Base-by-base conservation (phyloP, 768 basidiomycete species). In the Kondoa subrosea region DNA sequence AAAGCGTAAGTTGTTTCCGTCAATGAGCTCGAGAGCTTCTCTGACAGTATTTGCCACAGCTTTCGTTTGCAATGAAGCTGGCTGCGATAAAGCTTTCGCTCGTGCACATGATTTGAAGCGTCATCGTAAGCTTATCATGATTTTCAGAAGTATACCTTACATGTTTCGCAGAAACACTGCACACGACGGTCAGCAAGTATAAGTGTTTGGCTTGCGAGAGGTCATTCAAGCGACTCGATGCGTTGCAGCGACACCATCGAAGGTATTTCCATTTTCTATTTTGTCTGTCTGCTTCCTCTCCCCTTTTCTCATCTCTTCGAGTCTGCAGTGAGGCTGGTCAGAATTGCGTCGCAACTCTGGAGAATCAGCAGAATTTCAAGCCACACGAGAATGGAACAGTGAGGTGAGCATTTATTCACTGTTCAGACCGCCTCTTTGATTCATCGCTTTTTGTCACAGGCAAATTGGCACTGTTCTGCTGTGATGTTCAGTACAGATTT, bases 31-130 rank as follows among this genome's bases (percentile, higher is more conserved):
- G n/a, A n/a, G n/a, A n/a, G n/a, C n/a, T n/a, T n/a, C n/a, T n/a
- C n/a, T 50, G 40, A 8, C 21, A 21, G 21, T 50, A 8, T 50
- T 21, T 21, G 40, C 21, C 40, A 21, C 40, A 50, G 40, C 61
- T 16, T 63, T 63, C 33, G 61, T 16, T 16, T 63, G 61, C n/a
- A 27, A 3, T 27, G 61, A 63, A 32, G 4, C 64, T 14, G 33
- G 33, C 8, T 65, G 64, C 33, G 34, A 17, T 4, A 65, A 65
- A 40, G 64, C 69, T 3, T 70, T 70, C 31, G 69, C 69, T 26
- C 57, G 69, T 29, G 56, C 69, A 3, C 69, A 70, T 34, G 69
- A 70, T 63, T 50, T 69, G 25, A 69, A 69, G 56, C 2, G 69
- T 30, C 69, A 69, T 57, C 27, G 61, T 33, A 32, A 31, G 61